phyloP scores from a whole-genome alignment of 2,329 filamentous ascomycete species.

The Stenocarpella maydis region DNA sequence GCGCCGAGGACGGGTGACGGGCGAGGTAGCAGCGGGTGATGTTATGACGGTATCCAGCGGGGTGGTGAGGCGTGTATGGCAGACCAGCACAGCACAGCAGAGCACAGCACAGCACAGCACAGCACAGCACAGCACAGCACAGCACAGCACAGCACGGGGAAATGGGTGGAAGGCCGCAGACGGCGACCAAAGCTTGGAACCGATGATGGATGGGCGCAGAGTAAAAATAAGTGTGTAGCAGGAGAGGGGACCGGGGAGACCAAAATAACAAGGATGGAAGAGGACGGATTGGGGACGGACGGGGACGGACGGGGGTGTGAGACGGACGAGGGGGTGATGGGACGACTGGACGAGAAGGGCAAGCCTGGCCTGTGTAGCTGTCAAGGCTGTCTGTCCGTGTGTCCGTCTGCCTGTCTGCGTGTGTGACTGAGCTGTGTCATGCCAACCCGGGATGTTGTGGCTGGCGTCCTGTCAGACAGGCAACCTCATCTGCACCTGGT shows the following conservation, averaged over 20 bases:
- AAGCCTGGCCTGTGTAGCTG: constrained; percentile 9
- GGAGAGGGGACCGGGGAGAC: constrained; percentile 22
- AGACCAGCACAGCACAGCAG: no score
- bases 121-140: no score
- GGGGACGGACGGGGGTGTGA: neutral
- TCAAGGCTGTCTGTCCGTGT: no score
- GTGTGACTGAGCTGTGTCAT: no score
- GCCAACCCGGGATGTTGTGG: constrained; percentile 25
- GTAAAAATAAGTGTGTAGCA: constrained; percentile 28
- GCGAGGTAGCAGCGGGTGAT: constrained; percentile 7
- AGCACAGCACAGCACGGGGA: no score
- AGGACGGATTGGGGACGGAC: constrained; percentile 4
- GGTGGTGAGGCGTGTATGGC: no score
- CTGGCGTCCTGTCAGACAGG: constrained; percentile 23
- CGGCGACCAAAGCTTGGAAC: neutral
- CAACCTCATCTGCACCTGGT: no score
- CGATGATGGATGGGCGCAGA: neutral
- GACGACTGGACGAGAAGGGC: no score
- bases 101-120: no score
- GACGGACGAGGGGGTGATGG: neutral
- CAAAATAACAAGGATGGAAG: neutral
- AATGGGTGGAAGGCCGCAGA: no score
- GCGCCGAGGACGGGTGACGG: constrained; percentile 10
- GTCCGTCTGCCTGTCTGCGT: no score
- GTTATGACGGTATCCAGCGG: constrained; percentile 22